phyloP scores from a whole-genome alignment of 495 filamentous ascomycete genomes.

The Thermothielavioides terrestris region DNA sequence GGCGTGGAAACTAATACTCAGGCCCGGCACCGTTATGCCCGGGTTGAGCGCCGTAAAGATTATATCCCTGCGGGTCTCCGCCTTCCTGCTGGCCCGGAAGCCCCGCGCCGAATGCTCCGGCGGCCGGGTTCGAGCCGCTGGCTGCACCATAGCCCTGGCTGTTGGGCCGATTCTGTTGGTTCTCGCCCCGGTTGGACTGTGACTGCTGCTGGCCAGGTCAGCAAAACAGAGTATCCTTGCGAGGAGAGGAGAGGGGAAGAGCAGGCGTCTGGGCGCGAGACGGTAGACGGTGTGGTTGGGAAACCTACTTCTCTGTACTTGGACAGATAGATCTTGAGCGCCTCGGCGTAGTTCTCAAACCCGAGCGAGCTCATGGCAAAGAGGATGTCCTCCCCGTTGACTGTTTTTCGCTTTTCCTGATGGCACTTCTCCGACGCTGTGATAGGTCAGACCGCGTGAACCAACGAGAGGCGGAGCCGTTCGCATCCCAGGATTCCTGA shows the following conservation, averaged over 20 bases:
- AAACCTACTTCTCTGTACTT: conserved; percentile 93
- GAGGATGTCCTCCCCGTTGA: conserved; percentile 96
- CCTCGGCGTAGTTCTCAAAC: conserved; percentile 98
- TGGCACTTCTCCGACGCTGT: conserved; percentile 97
- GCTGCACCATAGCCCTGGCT: conserved; percentile 62
- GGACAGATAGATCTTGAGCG: conserved; percentile 93
- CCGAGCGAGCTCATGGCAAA: conserved; percentile 99
- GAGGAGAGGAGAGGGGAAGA: conserved; percentile 2
- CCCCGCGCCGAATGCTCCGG: conserved; percentile 50
- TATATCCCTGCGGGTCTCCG: conserved; percentile 50
- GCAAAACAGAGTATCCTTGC: conserved; percentile 2
- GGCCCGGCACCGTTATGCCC: conserved; percentile 62
- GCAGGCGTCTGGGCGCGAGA: too few species aligned
- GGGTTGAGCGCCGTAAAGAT: conserved; percentile 53
- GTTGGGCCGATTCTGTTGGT: conserved; percentile 55
- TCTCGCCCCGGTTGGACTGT: conserved; percentile 68
- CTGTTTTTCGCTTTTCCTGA: conserved; percentile 97
- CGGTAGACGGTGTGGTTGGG: too few species aligned
- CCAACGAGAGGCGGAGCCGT: too few species aligned
- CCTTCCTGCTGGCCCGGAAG: conserved; percentile 47
- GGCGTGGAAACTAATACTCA: conserved; percentile 23
- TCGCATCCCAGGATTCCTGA: background rate
- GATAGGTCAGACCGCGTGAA: conserved; percentile 22
- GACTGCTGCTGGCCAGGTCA: conserved; percentile 48
- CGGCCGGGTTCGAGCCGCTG: conserved; percentile 39